Base-by-base conservation (phyloP, 1,284 basidiomycete species). In the Cutaneotrichosporon sp. region DNA sequence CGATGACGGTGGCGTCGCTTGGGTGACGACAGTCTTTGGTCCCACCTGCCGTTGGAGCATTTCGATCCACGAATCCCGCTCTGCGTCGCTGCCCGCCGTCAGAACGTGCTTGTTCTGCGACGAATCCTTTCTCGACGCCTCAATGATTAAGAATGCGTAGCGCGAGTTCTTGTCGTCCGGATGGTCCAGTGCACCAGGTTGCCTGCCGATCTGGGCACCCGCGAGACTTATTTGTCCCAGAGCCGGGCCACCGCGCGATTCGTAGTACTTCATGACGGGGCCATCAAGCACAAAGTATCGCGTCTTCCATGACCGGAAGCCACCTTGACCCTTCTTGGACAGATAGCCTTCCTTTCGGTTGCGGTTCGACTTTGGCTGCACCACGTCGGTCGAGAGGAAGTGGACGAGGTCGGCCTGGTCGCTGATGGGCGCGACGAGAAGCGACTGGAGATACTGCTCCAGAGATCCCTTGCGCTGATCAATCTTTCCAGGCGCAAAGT, bases 121-220 rank as follows among this genome's bases (percentile, higher is more conserved):
- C 22, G 51, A 50, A 34, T 50, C 49, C 42, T 81, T 81, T 13
- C 84, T 84, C 2, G 80, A 82, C 51, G 83, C 84, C 73, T 97
- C 92, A 57, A 97, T 89, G 66, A 98, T 90, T 54, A 98, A 82
- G 77, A 98, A 97, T 0, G 94, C 94, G 68, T 98, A 94, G 22
- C 92, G 83, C 64, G 94, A 96, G 59, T 96, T 88, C 67, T 89
- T 90, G 66, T 96, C 92, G 55, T 93, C 90, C 52, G 56, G 80
- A 73, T 55, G 71, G 62, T 72, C 72, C 67, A 73, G 77, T 47
- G 60, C 80, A 76, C 64, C 78, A 65, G 85, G 82, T 66, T 85
- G 83, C 46, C 84, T 77, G 17, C 84, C 84, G 49, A 97, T 97
- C 70, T 96, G 90, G 12, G 93, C 90, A 44, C 86, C 86, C 17